These are phyloP conservation scores for Phytophthora macrochlamydospora DNA, from an alignment of 352 stramenopile species.

Conservation along the genomic window DNA sequence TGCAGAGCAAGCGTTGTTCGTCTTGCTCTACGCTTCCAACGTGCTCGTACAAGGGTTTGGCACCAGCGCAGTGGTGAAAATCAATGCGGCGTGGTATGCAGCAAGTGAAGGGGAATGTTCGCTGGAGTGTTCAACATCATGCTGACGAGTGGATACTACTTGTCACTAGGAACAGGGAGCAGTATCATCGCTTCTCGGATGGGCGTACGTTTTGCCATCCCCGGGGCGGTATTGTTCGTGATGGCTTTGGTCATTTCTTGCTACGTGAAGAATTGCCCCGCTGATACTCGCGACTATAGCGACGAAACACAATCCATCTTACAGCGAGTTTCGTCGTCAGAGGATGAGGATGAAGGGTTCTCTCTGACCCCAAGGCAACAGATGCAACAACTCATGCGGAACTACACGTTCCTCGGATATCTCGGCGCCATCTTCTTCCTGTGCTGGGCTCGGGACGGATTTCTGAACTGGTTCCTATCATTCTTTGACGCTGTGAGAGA, in stretches of 20 bases:
- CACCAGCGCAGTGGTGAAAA: slow-evolving; percentile 87
- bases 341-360: slow-evolving; percentile 14
- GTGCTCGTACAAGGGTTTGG: slow-evolving; percentile 77
- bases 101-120: slow-evolving; percentile 66
- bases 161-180: slow-evolving; percentile 67
- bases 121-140: slow-evolving; percentile 81
- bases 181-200: slow-evolving; percentile 71
- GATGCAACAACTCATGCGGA: slow-evolving; percentile 55
- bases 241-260: slow-evolving; percentile 61
- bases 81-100: slow-evolving; percentile 78
- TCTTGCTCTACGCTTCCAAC: slow-evolving; percentile 69
- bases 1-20: slow-evolving; percentile 49
- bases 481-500: slow-evolving; percentile 65
- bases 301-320: not conserved
- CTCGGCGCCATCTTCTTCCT: slow-evolving; percentile 63
- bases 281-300: slow-evolving; percentile 39
- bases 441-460: slow-evolving; percentile 59
- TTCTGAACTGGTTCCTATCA: slow-evolving; percentile 72
- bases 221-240: slow-evolving; percentile 47
- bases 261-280: slow-evolving; percentile 62
- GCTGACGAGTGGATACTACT: slow-evolving; percentile 76
- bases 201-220: slow-evolving; percentile 75
- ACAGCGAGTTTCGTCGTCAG: slow-evolving; percentile 6
- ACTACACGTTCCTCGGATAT: slow-evolving; percentile 65
- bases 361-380: slow-evolving; percentile 42